Base-by-base conservation (phyloP, 805 yeast genomes). In the Monosporozyma yasuniensis region DNA sequence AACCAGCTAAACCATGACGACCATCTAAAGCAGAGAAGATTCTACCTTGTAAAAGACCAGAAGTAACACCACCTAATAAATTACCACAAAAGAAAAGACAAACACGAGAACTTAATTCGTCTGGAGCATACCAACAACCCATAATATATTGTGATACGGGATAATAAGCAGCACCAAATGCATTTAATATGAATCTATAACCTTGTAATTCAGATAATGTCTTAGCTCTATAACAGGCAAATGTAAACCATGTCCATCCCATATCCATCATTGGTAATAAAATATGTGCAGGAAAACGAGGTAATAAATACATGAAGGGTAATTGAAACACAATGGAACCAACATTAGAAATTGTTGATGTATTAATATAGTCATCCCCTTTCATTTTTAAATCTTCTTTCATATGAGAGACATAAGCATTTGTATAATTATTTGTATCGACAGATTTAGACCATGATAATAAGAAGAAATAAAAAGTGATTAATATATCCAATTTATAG, bases 391-490 rank as follows among this genome's bases (percentile, higher is more conserved):
- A 67, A 47, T 73, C 81, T 56, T 77, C 80, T 53, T 75, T 69
- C 79, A 84, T 74, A 19, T 84, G 81, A 25, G 82, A 75, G 35
- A 80, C 80, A 56, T 83, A 84, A 1, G 89, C 89, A 59, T 80
- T 80, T 42, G 78, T 76, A 50, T 79, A 67, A 62, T 83, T 84
- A 43, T 77, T 70, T 50, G 73, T 74, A 59, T 84, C 88, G 46
- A 84, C 67, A 49, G 79, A 78, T 61, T 83, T 83, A 49, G 83
- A 78, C 84, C 85, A 84, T 64, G 82, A 81, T 12, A 79, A 75
- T 57, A 80, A 64, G 58, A 80, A 74, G 10, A 83, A 72, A 56
- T 80, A 80, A 38, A 74, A 65, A n/a, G 80, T 72, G 47, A 84
- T 65, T 32, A 79, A 59, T 11, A 79, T 53, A 57, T 83, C 88